phyloP scores from a whole-genome alignment of 257 asterid genomes.

The Solanum bukasovii region DNA sequence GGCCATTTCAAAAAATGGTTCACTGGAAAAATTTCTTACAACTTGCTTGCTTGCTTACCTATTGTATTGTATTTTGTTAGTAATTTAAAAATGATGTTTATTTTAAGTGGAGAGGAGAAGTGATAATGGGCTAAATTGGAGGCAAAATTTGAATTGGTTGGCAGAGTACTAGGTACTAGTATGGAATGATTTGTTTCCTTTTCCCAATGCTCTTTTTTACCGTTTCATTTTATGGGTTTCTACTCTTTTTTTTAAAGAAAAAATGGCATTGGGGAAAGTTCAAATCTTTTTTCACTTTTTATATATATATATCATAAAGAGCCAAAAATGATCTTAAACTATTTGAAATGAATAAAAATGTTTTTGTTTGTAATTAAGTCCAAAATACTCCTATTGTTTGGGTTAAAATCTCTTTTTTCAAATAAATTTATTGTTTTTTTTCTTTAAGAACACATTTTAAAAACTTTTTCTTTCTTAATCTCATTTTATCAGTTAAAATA shows the following conservation, averaged over 20 bases:
- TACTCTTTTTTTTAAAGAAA: rapidly evolving
- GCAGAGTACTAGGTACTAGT: background rate
- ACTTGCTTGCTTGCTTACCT: background rate
- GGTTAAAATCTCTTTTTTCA: no score
- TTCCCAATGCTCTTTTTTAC: background rate
- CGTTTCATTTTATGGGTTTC: background rate
- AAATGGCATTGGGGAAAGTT: background rate
- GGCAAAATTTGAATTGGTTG: constrained; percentile 10
- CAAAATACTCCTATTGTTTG: no score
- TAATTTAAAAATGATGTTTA: background rate
- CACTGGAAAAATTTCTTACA: background rate
- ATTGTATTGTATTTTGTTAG: background rate
- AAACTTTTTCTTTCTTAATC: no score
- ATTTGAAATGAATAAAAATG: no score
- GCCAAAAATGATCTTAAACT: no score
- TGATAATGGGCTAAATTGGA: background rate
- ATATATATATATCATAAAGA: no score
- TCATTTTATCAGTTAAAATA: no score
- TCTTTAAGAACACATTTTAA: no score
- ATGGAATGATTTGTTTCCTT: background rate
- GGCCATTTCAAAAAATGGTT: constrained; percentile 2
- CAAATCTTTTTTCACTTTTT: background rate
- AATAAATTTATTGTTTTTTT: no score
- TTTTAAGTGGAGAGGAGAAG: constrained; percentile 6
- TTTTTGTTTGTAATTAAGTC: no score